Percentiles rank a stretch among this genome's conserved stretches.
Conservation (phyloP, 2,329 filamentous ascomycete species). For the Decorospora gaudefroyi region DNA sequence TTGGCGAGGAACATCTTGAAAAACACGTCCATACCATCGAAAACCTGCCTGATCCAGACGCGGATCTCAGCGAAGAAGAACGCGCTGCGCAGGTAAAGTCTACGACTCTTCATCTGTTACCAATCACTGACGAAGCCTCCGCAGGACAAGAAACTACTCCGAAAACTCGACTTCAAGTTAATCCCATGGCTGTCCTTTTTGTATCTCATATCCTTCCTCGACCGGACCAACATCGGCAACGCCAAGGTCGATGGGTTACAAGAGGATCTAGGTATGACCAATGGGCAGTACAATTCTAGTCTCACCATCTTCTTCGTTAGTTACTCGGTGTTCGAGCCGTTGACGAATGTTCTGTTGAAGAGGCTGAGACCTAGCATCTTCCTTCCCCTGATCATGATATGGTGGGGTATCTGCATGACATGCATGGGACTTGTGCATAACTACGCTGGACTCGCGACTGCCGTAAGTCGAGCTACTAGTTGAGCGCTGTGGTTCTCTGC, state of each 20-base stretch:
- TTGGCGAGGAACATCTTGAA: slow-evolving; percentile 18
- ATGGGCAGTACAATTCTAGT: slow-evolving; percentile 70
- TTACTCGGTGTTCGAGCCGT: slow-evolving; percentile 76
- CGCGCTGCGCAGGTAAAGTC: slow-evolving; percentile 61
- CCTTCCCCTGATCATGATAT: slow-evolving; percentile 77
- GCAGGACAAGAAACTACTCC: slow-evolving; percentile 65
- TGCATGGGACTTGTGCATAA: slow-evolving; percentile 68
- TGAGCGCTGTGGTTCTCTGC: not conserved
- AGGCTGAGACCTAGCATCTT: slow-evolving; percentile 75
- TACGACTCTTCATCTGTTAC: not conserved
- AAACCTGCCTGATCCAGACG: slow-evolving; percentile 62
- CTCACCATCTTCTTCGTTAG: slow-evolving; percentile 87
- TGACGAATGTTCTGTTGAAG: slow-evolving; percentile 83
- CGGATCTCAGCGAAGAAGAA: slow-evolving; percentile 66
- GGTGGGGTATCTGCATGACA: slow-evolving; percentile 67
- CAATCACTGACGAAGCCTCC: not conserved
- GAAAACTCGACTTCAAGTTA: slow-evolving; percentile 64
- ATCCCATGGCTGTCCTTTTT: slow-evolving; percentile 72
- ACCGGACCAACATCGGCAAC: slow-evolving; percentile 76
- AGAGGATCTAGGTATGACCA: slow-evolving; percentile 65
- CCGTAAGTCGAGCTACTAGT: slow-evolving; percentile 36
- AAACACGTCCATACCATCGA: slow-evolving; percentile 21
- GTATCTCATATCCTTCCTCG: slow-evolving; percentile 74
- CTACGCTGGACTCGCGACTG: slow-evolving; percentile 67
- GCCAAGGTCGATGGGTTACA: slow-evolving; percentile 64